Evolutionary conservation across 1,284 basidiomycete species (phyloP).

Genomic region (Amylostereum areolatum): DNA sequence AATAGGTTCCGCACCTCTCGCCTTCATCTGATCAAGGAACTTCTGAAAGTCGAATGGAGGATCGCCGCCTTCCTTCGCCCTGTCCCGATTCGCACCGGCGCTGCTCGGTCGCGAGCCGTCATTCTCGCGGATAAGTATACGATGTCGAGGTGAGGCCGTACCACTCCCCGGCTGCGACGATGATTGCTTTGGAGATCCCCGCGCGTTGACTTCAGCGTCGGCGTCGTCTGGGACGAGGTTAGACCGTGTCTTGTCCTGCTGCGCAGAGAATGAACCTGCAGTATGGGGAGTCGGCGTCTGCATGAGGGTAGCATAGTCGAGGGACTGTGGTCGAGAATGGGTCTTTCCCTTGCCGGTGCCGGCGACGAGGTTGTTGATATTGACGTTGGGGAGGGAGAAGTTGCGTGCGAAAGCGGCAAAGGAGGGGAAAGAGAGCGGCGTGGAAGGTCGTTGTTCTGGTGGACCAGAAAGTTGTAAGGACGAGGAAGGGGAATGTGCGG

Average conservation of each 20-base stretch:
- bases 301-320: constrained; percentile 44
- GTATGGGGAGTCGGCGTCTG: constrained; percentile 43
- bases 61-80: constrained; percentile 21
- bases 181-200: background rate
- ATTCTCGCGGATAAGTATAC: background rate
- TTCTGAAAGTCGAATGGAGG: constrained; percentile 77
- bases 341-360: constrained; percentile 11
- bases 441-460: constrained; percentile 18
- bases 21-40: constrained; percentile 90
- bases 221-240: background rate
- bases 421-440: constrained; percentile 46
- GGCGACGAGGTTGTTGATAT: constrained; percentile 10
- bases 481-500: background rate
- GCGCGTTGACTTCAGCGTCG: background rate
- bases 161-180: no score
- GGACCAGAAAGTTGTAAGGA: constrained; percentile 2
- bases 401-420: constrained; percentile 59
- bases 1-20: constrained; percentile 79
- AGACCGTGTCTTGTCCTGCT: constrained; percentile 30
- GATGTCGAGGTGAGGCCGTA: no score
- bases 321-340: constrained; percentile 42
- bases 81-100: constrained; percentile 2
- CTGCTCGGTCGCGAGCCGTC: constrained; percentile 4
- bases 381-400: constrained; percentile 42
- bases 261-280: constrained; percentile 46